phyloP scores from a whole-genome alignment of 2,329 filamentous ascomycete species.

The Arachnopeziza araneosa region DNA sequence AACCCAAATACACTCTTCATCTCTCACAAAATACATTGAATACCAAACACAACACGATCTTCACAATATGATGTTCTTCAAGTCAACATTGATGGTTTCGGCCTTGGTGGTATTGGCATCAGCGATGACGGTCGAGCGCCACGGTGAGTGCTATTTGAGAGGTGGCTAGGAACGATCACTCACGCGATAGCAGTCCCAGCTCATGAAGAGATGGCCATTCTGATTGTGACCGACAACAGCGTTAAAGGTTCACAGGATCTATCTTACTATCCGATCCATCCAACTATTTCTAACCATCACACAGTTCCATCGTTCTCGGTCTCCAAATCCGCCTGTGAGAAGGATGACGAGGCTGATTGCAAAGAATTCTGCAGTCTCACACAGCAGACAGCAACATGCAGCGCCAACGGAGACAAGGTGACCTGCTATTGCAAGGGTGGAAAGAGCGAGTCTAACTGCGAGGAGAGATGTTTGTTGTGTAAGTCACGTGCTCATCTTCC shows the following conservation, averaged over 20 bases:
- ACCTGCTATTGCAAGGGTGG: constrained; percentile 19
- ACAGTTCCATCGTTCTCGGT: constrained; percentile 8
- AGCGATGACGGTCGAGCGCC: constrained; percentile 1
- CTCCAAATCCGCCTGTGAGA: constrained; percentile 10
- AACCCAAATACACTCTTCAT: constrained; percentile 8
- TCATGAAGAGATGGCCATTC: constrained; percentile 4
- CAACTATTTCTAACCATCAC: constrained; percentile 1
- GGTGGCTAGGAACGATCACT: constrained; percentile 3
- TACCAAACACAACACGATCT: constrained; percentile 5
- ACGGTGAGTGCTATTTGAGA: constrained; percentile 5
- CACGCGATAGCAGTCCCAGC: constrained; percentile 6
- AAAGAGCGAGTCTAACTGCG: constrained; percentile 17
- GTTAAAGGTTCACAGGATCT: not conserved
- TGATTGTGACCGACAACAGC: not conserved
- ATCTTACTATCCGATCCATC: not conserved
- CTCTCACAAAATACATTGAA: constrained; percentile 4
- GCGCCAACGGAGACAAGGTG: constrained; percentile 14
- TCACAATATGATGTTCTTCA: constrained; percentile 16
- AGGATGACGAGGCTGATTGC: constrained; percentile 15
- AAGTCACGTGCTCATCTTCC: constrained; percentile 10
- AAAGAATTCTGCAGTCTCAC: constrained; percentile 15
- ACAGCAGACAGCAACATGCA: constrained; percentile 13
- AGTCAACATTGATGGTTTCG: constrained; percentile 12
- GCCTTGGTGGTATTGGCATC: constrained; percentile 10
- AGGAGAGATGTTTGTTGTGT: constrained; percentile 19